These are phyloP conservation scores for Pleurotus citrinopileatus DNA, from an alignment of 768 basidiomycete genomes.

Conservation along the genomic window DNA sequence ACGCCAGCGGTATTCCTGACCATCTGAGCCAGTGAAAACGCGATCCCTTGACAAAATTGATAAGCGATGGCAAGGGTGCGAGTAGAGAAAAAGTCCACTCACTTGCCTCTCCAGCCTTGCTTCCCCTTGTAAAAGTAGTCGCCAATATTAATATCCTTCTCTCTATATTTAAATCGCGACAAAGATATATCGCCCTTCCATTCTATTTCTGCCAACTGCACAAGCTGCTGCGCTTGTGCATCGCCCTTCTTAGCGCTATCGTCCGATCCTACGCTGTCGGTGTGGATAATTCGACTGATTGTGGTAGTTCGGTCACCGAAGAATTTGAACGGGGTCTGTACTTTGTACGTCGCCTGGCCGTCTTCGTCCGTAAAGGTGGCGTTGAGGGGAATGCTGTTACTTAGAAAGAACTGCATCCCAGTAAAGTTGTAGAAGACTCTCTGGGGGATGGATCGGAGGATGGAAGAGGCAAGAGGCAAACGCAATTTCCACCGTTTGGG, in stretches of 20 bases:
- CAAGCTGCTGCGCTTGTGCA: slow-evolving; percentile 12
- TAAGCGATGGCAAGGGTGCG: neutral
- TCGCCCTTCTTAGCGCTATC: slow-evolving; percentile 1
- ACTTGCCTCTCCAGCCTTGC: slow-evolving; percentile 21
- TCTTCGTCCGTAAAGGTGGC: slow-evolving; percentile 18
- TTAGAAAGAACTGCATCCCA: slow-evolving; percentile 22
- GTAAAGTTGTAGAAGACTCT: neutral
- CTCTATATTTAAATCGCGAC: slow-evolving; percentile 16
- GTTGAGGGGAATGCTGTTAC: slow-evolving; percentile 18
- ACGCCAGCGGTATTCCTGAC: slow-evolving; percentile 21
- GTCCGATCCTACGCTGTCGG: slow-evolving; percentile 5
- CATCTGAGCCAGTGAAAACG: slow-evolving; percentile 21
- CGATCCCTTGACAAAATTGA: slow-evolving; percentile 17
- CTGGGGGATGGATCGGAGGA: neutral
- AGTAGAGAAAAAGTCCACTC: neutral
- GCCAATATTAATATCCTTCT: slow-evolving; percentile 19
- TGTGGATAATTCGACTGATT: slow-evolving; percentile 14
- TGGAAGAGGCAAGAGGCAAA: slow-evolving; percentile 4
- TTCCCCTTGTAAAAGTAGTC: slow-evolving; percentile 22
- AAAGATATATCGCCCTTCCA: slow-evolving; percentile 20
- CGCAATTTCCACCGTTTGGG: neutral
- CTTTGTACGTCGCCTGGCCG: slow-evolving; percentile 22
- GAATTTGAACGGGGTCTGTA: slow-evolving; percentile 16
- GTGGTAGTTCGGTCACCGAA: slow-evolving; percentile 19
- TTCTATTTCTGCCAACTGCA: slow-evolving; percentile 19